These are phyloP conservation scores for Salix caprea DNA, from an alignment of 345 rosid genomes.

Conservation along the genomic window DNA sequence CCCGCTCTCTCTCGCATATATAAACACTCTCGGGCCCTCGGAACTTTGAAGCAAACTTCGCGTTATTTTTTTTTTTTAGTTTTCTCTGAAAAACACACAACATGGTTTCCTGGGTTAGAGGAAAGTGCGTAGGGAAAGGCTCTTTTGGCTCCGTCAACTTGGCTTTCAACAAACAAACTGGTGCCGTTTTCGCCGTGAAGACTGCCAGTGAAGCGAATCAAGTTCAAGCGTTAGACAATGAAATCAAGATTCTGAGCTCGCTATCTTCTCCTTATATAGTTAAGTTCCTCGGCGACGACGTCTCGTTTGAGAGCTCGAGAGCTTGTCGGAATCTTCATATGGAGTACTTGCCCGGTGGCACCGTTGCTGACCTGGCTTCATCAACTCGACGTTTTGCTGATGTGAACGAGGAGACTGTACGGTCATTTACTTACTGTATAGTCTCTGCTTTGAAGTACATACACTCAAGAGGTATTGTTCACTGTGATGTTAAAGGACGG, in stretches of 20 bases:
- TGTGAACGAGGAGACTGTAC: slow-evolving; percentile 32
- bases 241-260: slow-evolving; percentile 47
- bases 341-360: slow-evolving; percentile 60
- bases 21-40: slow-evolving; percentile 17
- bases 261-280: slow-evolving; percentile 47
- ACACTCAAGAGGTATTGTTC: slow-evolving; percentile 56
- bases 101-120: slow-evolving; percentile 47
- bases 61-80: background rate
- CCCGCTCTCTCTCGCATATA: background rate
- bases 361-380: slow-evolving; percentile 40
- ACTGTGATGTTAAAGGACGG: slow-evolving; percentile 73
- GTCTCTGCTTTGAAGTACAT: slow-evolving; percentile 54
- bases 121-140: slow-evolving; percentile 52
- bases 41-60: background rate
- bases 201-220: slow-evolving; percentile 35
- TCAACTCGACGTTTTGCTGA: slow-evolving; percentile 7
- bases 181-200: slow-evolving; percentile 57
- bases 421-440: slow-evolving; percentile 47
- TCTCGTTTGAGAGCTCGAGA: slow-evolving; percentile 25
- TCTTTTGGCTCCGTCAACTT: slow-evolving; percentile 55
- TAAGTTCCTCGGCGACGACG: slow-evolving; percentile 49
- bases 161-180: slow-evolving; percentile 32
- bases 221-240: slow-evolving; percentile 48
- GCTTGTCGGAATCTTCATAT: slow-evolving; percentile 59
- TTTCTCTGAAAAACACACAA: background rate